Conservation (phyloP, 176 grass and related monocot genomes). For the Paspalum vaginatum region DNA sequence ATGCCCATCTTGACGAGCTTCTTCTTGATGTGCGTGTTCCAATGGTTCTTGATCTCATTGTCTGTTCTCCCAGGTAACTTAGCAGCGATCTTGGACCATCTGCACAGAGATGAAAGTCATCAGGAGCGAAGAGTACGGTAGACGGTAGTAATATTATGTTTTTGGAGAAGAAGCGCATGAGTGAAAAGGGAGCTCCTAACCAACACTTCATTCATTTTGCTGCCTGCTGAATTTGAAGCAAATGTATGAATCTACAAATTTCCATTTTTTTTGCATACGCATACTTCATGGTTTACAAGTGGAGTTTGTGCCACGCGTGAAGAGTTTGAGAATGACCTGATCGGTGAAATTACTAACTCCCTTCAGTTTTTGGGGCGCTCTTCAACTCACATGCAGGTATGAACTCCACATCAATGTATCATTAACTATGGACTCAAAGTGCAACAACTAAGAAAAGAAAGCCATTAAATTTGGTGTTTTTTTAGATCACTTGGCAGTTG, state of each 20-base stretch:
- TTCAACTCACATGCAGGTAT: conserved; percentile 11
- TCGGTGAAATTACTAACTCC: background rate
- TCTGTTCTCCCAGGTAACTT: conserved; percentile 76
- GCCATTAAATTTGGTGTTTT: conserved; percentile 18
- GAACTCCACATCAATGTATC: conserved; percentile 8
- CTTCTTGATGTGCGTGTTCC: conserved; percentile 94
- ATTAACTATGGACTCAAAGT: background rate
- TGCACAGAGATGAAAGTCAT: conserved; percentile 13
- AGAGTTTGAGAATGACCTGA: conserved; percentile 23
- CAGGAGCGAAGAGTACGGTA: background rate
- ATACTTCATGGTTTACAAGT: background rate
- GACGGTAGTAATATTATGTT: background rate
- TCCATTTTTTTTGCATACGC: background rate
- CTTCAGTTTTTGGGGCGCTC: conserved; percentile 22
- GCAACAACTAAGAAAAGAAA: conserved; percentile 16
- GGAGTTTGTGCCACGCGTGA: conserved; percentile 15
- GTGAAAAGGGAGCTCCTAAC: background rate
- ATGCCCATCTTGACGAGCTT: conserved; percentile 81
- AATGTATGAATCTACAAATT: background rate
- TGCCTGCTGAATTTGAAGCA: conserved; percentile 6
- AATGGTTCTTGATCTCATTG: conserved; percentile 94
- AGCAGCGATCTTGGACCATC: conserved; percentile 87
- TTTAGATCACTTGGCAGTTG: background rate
- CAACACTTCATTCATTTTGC: background rate
- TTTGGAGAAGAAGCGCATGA: background rate